A percentile compares a stretch with the other conserved stretches of the same genome.
Evolutionary conservation across 1,284 basidiomycete species (phyloP).

Genomic region (Veloboletus limbatus): DNA sequence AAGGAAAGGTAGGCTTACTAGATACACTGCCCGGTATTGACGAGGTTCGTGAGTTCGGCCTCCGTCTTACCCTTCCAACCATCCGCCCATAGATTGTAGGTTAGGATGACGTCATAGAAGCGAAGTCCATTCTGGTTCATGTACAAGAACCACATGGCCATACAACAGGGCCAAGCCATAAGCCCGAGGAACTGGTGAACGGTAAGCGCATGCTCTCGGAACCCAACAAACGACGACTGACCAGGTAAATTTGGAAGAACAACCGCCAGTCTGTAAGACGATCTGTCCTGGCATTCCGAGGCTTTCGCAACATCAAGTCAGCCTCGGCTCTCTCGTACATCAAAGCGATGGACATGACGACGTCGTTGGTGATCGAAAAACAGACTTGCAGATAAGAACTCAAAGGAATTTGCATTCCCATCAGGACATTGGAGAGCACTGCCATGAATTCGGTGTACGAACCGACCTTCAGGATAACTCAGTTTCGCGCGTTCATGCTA

Average conservation of each 20-base stretch:
- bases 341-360: slow-evolving; percentile 38
- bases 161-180: slow-evolving; percentile 46
- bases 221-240: slow-evolving; percentile 8
- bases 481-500: too few species aligned
- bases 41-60: slow-evolving; percentile 32
- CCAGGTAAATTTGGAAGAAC: slow-evolving; percentile 35
- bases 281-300: slow-evolving; percentile 59
- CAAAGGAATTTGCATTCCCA: slow-evolving; percentile 41
- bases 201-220: slow-evolving; percentile 5
- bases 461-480: slow-evolving; percentile 23
- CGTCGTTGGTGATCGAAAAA: slow-evolving; percentile 40
- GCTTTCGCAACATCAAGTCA: slow-evolving; percentile 57
- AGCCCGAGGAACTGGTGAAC: slow-evolving; percentile 40
- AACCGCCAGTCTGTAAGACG: slow-evolving; percentile 42
- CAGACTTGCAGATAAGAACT: slow-evolving; percentile 46
- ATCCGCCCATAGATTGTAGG: slow-evolving; percentile 38
- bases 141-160: slow-evolving; percentile 42
- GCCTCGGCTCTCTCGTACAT: slow-evolving; percentile 41
- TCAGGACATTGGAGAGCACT: slow-evolving; percentile 36
- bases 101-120: slow-evolving; percentile 41
- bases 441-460: slow-evolving; percentile 39
- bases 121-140: slow-evolving; percentile 37
- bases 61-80: slow-evolving; percentile 33
- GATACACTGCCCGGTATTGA: slow-evolving; percentile 40
- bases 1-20: slow-evolving; percentile 38